phyloP scores from a whole-genome alignment of 2,329 filamentous ascomycete genomes.

The Drechslerella dactyloides region DNA sequence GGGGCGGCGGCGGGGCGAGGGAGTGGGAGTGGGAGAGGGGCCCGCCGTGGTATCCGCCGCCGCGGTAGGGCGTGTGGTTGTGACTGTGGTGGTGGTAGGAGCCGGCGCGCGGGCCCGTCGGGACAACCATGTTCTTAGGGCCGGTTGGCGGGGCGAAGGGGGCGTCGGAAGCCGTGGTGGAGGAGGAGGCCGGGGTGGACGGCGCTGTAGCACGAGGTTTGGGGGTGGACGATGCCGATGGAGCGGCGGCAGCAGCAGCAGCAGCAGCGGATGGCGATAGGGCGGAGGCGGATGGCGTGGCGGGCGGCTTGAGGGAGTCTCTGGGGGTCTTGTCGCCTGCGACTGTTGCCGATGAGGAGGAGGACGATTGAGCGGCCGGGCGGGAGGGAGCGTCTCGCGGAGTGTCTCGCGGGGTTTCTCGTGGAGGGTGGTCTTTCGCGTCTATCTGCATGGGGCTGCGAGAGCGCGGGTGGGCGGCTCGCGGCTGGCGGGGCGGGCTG shows the following conservation, averaged over 20 bases:
- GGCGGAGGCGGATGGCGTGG: slow-evolving; percentile 19
- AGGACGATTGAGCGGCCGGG: too few relatives aligned
- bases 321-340: slow-evolving; percentile 1
- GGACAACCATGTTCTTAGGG: slow-evolving; percentile 63
- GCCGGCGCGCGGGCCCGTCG: slow-evolving; percentile 34
- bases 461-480: slow-evolving; percentile 25
- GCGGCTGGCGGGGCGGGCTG: slow-evolving; percentile 39
- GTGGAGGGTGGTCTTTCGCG: slow-evolving; percentile 16
- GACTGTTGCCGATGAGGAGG: too few relatives aligned
- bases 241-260: background rate
- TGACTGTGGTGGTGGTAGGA: slow-evolving; percentile 51
- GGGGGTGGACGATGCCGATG: slow-evolving; percentile 10
- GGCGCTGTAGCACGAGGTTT: slow-evolving; percentile 14
- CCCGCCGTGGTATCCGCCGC: slow-evolving; percentile 54
- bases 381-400: slow-evolving; percentile 32
- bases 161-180: slow-evolving; percentile 68
- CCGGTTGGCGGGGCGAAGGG: slow-evolving; percentile 67
- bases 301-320: slow-evolving; percentile 15
- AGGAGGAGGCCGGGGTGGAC: slow-evolving; percentile 58
- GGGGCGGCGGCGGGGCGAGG: slow-evolving; percentile 44
- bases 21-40: slow-evolving; percentile 48
- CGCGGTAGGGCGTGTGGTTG: slow-evolving; percentile 49
- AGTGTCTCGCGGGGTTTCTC: too few relatives aligned
- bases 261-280: slow-evolving; percentile 7
- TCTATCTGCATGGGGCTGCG: slow-evolving; percentile 49